phyloP scores from a whole-genome alignment of 1,139 yeast genomes.

The Yamadazyma membranifaciens region DNA sequence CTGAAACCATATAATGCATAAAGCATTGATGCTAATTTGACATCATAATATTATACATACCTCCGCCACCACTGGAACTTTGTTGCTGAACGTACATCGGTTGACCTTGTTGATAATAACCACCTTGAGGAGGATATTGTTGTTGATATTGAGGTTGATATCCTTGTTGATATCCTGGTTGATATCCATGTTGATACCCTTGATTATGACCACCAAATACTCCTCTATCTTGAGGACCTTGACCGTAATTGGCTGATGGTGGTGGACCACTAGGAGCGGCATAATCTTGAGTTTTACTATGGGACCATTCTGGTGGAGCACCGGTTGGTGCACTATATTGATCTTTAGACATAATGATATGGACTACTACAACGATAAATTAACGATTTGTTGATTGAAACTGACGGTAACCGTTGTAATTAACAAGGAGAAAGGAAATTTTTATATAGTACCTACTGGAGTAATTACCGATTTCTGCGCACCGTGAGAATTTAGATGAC shows the following conservation, averaged over 20 bases:
- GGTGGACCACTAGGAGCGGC: slow-evolving; percentile 31
- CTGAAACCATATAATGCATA: too few species aligned
- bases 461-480: too few species aligned
- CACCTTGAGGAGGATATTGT: slow-evolving; percentile 37
- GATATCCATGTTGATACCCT: slow-evolving; percentile 36
- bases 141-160: slow-evolving; percentile 40
- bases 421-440: background rate
- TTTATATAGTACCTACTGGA: too few species aligned
- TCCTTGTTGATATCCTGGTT: slow-evolving; percentile 23
- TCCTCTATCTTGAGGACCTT: slow-evolving; percentile 32
- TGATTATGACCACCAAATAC: slow-evolving; percentile 26
- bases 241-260: slow-evolving; percentile 27
- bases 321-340: slow-evolving; percentile 44
- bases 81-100: slow-evolving; percentile 64
- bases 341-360: slow-evolving; percentile 16
- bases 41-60: background rate
- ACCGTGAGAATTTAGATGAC: too few species aligned
- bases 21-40: too few species aligned
- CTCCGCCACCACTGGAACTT: slow-evolving; percentile 15
- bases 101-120: slow-evolving; percentile 47
- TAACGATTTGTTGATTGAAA: too few species aligned
- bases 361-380: background rate
- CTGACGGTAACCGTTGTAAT: background rate
- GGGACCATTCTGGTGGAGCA: slow-evolving; percentile 46
- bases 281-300: slow-evolving; percentile 14